phyloP scores from a whole-genome alignment of 2,329 filamentous ascomycete species.

The Botrytis medusae region DNA sequence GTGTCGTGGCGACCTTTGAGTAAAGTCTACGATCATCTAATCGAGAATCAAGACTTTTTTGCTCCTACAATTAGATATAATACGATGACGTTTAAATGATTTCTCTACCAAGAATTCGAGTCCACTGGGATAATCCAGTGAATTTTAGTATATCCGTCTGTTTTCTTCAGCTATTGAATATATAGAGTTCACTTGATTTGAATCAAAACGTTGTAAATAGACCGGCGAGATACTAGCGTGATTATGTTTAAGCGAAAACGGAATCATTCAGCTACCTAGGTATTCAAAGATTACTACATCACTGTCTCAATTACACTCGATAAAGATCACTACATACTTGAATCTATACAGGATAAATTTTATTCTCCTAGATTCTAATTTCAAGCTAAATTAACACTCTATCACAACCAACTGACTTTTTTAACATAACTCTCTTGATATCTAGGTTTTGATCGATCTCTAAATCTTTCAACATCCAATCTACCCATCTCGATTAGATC shows the following conservation, averaged over 20 bases:
- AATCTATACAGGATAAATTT: neutral
- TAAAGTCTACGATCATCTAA: neutral
- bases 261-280: neutral
- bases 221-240: neutral
- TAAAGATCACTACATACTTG: neutral
- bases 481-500: neutral
- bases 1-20: neutral
- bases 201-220: neutral
- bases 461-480: neutral
- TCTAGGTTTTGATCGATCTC: neutral
- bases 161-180: neutral
- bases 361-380: neutral
- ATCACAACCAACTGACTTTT: neutral
- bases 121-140: neutral
- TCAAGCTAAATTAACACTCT: too few species aligned
- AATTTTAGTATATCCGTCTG: neutral
- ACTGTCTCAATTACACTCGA: neutral
- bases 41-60: neutral
- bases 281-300: neutral
- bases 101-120: neutral
- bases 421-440: too few species aligned
- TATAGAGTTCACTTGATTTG: rapidly evolving
- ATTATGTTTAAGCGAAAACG: neutral
- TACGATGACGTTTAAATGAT: neutral
- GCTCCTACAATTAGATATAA: too few species aligned